These are phyloP conservation scores for Candida buenavistaensis DNA, from an alignment of 1,139 yeast species.

Conservation along the genomic window DNA sequence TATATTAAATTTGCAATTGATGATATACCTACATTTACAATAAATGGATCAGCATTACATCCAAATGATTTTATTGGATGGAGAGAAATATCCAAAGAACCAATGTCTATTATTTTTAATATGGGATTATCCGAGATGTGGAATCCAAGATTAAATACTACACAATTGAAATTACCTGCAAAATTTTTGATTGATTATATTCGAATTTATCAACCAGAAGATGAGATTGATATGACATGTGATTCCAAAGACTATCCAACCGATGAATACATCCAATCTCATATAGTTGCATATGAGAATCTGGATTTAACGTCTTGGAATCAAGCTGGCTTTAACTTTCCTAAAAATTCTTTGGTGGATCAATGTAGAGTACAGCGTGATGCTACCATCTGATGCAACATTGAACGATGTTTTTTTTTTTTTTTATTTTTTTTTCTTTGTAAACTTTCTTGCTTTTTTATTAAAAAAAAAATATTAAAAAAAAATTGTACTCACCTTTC, in stretches of 20 bases:
- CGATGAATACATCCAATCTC: conserved; percentile 24
- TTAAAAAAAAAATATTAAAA: too few relatives aligned
- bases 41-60: conserved; percentile 27
- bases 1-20: conserved; percentile 27
- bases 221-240: conserved; percentile 24
- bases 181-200: conserved; percentile 28
- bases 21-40: conserved; percentile 20
- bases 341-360: conserved; percentile 22
- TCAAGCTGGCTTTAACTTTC: conserved; percentile 25
- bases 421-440: neutral
- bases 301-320: conserved; percentile 26
- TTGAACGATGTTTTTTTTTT: neutral
- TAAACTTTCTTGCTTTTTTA: too few relatives aligned
- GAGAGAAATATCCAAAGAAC: conserved; percentile 29
- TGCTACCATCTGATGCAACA: conserved; percentile 4
- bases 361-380: conserved; percentile 13
- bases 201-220: conserved; percentile 28
- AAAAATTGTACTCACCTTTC: too few relatives aligned
- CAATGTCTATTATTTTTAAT: conserved; percentile 30
- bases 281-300: conserved; percentile 24
- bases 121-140: conserved; percentile 29
- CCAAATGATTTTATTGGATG: conserved; percentile 28
- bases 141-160: conserved; percentile 24
- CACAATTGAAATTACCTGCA: conserved; percentile 25
- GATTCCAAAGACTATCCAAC: conserved; percentile 30